Evolutionary conservation across 306 rosid genomes (phyloP), one percentile per base, ranked within the genome.

Genomic region (Crataegus laevigata): DNA sequence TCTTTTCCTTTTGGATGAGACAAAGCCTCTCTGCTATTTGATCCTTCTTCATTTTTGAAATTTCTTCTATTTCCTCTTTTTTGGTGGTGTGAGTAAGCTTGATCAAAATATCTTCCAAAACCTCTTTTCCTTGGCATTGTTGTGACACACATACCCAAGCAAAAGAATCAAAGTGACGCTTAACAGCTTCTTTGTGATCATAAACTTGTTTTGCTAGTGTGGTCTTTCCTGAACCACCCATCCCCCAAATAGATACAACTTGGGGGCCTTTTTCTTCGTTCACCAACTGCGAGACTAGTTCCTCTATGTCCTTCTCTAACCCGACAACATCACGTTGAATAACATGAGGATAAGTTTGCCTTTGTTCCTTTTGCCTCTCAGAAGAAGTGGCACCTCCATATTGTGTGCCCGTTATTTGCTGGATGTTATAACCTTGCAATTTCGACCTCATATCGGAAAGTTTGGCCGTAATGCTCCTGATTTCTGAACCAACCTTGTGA

Each of bases 371-470:
- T 6, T 61, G 60, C 67, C 17, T 28, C 11, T n/a, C 15, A 26
- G 28, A 62, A 42, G 60, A 17, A 73, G 82, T 65, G 5, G 54
- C 59, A 32, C 77, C 38, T 52, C n/a, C 17, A 28, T 45, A 26
- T 68, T 11, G 47, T 3, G 47, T 42, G 0, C 47, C 47, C 47
- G 4, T 42, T 42, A 42, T 11, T 42, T 42, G 14, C 47, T 42
- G 0, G 24, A 30, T 75, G 59, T 85, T 84, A 73, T 84, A 84
- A 3, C 83, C 76, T 57, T 71, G 81, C 47, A 86, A 54, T 30
- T 59, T 78, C 54, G 79, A 76, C 19, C 84, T 76, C 43, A 86
- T 84, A 8, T 82, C 77, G 26, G 77, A 64, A 60, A 88, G 66
- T 42, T 13, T 78, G 72, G 72, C 63, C 11, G 75, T 73, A 11